These are phyloP conservation scores for Ammopiptanthus mongolicus DNA, from an alignment of 306 rosid genomes.

Conservation along the genomic window DNA sequence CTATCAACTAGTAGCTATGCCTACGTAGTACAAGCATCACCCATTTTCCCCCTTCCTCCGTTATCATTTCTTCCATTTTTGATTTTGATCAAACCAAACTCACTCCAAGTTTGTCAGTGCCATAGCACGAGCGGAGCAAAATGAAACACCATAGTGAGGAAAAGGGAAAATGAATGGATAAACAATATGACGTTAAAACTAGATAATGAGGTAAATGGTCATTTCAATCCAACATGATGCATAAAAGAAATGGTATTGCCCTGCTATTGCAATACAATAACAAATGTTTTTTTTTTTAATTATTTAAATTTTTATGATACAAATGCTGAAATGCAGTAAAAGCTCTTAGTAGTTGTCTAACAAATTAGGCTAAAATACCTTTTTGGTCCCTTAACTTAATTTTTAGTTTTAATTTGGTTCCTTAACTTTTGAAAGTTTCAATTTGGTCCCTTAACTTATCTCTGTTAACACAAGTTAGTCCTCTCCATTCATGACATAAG, in stretches of 20 bases:
- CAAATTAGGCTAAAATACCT: too few relatives aligned
- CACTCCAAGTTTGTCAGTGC: not conserved
- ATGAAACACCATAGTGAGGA: not conserved
- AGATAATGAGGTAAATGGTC: not conserved
- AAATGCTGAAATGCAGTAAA: not conserved
- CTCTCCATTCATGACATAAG: too few relatives aligned
- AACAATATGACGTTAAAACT: not conserved
- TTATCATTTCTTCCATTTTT: not conserved
- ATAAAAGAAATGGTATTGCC: not conserved
- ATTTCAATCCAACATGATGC: not conserved
- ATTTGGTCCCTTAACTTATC: too few relatives aligned
- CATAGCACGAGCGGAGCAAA: not conserved
- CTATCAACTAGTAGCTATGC: not conserved
- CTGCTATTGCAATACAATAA: not conserved
- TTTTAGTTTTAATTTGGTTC: too few relatives aligned
- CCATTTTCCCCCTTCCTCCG: not conserved
- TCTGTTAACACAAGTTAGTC: too few relatives aligned
- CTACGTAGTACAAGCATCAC: not conserved
- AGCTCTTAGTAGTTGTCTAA: not conserved
- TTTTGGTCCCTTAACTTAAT: too few relatives aligned
- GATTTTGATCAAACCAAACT: not conserved
- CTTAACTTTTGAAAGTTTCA: too few relatives aligned
- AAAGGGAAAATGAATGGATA: not conserved
- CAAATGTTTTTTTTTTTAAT: too few relatives aligned
- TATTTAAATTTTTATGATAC: not conserved